Evolutionary conservation across 2,329 filamentous ascomycete species (phyloP).

Genomic region (Hawksworthiomyces lignivorus): DNA sequence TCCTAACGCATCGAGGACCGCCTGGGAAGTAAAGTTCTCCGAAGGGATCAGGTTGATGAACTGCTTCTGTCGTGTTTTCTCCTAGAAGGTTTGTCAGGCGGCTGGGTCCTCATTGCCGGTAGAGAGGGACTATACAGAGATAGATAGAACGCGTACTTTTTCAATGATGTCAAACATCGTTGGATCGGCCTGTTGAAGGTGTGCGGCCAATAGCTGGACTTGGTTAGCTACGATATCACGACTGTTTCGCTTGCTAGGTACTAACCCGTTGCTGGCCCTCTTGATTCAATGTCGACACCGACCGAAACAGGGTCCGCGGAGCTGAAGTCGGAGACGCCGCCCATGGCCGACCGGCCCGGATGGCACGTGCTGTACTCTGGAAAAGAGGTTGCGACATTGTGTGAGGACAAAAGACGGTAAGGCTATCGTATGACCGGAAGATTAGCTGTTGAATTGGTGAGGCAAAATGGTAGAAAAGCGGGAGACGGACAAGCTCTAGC

Average conservation of each 20-base stretch:
- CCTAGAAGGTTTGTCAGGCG: no score
- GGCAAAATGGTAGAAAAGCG: no score
- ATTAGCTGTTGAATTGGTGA: no score
- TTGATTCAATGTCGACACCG: conserved; percentile 38
- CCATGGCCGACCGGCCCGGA: conserved; percentile 32
- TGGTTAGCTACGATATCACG: conserved; percentile 12
- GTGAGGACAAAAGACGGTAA: no score
- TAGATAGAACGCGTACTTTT: conserved; percentile 50
- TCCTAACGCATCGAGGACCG: conserved; percentile 82
- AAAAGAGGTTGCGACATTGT: conserved; percentile 41
- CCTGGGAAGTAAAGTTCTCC: conserved; percentile 92
- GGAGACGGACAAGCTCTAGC: no score
- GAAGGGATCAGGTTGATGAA: conserved; percentile 97
- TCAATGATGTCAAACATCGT: conserved; percentile 83
- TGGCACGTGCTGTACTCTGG: conserved; percentile 40
- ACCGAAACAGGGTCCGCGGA: conserved; percentile 24
- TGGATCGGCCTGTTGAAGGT: conserved; percentile 79
- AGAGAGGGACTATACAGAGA: no score
- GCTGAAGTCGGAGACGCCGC: conserved; percentile 17
- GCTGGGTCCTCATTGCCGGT: no score
- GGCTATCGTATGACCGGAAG: no score
- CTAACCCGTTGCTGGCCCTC: conserved; percentile 54
- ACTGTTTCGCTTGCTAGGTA: no score
- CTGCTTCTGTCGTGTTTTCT: conserved; percentile 93
- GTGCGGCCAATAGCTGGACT: conserved; percentile 64